phyloP scores from a whole-genome alignment of 305 asterid genomes.

The Petunia hybrid region DNA sequence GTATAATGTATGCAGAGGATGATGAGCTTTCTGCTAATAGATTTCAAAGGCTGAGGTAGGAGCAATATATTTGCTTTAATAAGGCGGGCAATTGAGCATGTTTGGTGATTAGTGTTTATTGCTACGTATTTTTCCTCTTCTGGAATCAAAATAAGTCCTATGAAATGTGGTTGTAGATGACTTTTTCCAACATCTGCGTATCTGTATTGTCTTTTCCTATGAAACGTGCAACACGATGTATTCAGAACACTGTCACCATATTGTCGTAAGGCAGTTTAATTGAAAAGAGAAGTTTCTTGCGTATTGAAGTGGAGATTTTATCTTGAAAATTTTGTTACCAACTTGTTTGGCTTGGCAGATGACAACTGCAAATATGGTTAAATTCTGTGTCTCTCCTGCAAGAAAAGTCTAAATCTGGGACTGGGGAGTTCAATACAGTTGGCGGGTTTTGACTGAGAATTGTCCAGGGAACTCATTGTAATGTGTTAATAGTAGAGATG shows the following conservation, averaged over 20 bases:
- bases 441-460: neutral
- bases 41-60: slow-evolving; percentile 15
- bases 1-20: neutral
- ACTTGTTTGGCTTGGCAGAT: slow-evolving; percentile 1
- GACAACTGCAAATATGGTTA: neutral
- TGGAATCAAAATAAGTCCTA: neutral
- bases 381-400: neutral
- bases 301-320: neutral
- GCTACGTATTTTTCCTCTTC: neutral
- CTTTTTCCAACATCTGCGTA: neutral
- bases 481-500: neutral
- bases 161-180: neutral
- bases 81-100: slow-evolving; percentile 7
- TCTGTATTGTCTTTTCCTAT: neutral
- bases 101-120: neutral
- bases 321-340: neutral
- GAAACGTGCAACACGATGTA: neutral
- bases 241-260: neutral
- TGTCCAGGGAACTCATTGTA: neutral
- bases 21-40: slow-evolving; percentile 14
- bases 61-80: slow-evolving; percentile 16
- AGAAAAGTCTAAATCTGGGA: neutral
- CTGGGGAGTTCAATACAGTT: neutral
- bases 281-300: neutral
- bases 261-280: neutral